Base-by-base conservation (phyloP, 306 rosid species). In the Abrus pulchellus region DNA sequence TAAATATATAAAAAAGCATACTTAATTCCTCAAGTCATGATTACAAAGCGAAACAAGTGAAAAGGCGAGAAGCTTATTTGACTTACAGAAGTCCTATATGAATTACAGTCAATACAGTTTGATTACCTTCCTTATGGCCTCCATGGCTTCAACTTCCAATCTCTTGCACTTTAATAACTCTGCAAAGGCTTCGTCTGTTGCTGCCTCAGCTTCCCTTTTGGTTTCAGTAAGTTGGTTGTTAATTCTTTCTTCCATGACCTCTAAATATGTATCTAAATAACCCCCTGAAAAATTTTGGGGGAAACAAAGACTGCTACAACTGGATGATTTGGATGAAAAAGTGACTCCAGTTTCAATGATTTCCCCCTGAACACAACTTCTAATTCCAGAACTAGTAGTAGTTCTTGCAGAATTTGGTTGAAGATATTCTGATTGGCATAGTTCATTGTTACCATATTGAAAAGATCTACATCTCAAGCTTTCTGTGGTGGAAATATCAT, bases 101-200 rank as follows among this genome's bases (percentile, higher is more conserved):
- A 52, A 40, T 53, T 43, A 40, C 47, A 77, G 43, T 49, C 44
- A 38, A 20, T 38, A 83, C 10, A 50, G 60, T 60, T 76, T 72
- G 54, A 69, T 74, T 83, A 92, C 98, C 94, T 91, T 91, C 61
- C 75, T 75, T 43, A 92, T 85, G 77, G 90, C 88, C 61, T 86
- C 89, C 49, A 78, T 61, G 48, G 97, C 97, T 76, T 88, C 83
- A 6, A 55, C 77, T 87, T 91, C 97, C 86, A 88, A 82, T 79
- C 79, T 82, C 80, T 74, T 81, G 76, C 90, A 49, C 76, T 77
- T 90, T 1, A 68, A 53, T 55, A 84, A 68, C 84, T 83, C 89
- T 3, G 75, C 72, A 56, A 73, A 61, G 52, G 88, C 86, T 63
- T 88, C 89, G 4, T 78, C 80, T 50, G 59, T 77, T 2, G 86